Evolutionary conservation across 1,284 basidiomycete species (phyloP).

Genomic region (Ganoderma leucocontextum): DNA sequence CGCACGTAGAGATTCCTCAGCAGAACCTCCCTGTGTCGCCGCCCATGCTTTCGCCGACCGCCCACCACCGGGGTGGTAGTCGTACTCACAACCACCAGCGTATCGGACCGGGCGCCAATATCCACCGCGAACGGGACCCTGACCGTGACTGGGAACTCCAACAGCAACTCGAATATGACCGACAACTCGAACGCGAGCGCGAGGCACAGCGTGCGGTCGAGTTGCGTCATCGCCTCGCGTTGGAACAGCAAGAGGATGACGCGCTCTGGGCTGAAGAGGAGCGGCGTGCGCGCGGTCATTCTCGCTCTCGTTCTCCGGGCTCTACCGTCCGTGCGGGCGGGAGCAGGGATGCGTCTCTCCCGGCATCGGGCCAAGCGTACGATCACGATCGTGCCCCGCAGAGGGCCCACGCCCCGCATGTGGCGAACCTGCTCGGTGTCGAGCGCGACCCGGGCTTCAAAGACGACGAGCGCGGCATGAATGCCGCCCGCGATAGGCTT

Average conservation of each 20-base stretch:
- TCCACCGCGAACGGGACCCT: conserved; percentile 54
- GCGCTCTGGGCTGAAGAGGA: conserved; percentile 30
- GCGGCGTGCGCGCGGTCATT: conserved; percentile 26
- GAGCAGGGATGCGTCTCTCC: conserved; percentile 36
- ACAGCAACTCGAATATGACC: conserved; percentile 53
- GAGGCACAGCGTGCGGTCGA: conserved; percentile 43
- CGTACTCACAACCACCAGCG: conserved; percentile 70
- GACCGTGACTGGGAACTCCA: conserved; percentile 53
- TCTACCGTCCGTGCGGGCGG: conserved; percentile 31
- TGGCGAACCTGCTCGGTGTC: conserved; percentile 34
- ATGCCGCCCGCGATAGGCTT: conserved; percentile 24
- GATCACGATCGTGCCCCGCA: conserved; percentile 37
- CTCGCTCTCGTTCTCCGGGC: conserved; percentile 35
- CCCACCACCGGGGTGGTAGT: conserved; percentile 32
- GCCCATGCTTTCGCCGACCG: conserved; percentile 33
- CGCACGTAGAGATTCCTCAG: conserved; percentile 37
- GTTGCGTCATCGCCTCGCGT: conserved; percentile 33
- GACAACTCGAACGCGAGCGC: conserved; percentile 56
- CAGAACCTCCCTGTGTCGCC: conserved; percentile 37
- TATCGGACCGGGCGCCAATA: conserved; percentile 66
- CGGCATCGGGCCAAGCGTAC: conserved; percentile 37
- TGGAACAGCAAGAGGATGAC: conserved; percentile 35
- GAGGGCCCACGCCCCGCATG: conserved; percentile 27
- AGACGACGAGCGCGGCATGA: conserved; percentile 25
- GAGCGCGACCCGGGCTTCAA: conserved; percentile 34